Percentiles rank a stretch among this genome's conserved stretches.
Conservation (phyloP, 1,284 basidiomycete species). For the Apiotrichum gracile region DNA sequence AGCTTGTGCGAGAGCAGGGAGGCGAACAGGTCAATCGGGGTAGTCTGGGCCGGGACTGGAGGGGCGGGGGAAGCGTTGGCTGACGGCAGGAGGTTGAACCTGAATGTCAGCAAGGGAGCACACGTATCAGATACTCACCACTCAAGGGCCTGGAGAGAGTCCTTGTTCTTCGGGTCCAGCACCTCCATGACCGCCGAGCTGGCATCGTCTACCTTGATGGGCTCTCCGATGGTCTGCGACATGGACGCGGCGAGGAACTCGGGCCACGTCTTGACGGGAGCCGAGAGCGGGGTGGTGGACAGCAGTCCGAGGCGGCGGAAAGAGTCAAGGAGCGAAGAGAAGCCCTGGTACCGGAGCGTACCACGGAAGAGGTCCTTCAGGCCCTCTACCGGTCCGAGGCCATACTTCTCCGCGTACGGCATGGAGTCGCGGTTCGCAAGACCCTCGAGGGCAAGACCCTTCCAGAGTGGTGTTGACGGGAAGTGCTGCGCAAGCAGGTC, state of each 20-base stretch:
- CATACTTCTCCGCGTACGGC: constrained; percentile 68
- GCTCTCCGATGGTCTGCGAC: constrained; percentile 2
- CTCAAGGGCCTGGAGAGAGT: constrained; percentile 54
- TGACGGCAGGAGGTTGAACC: constrained; percentile 49
- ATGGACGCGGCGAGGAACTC: constrained; percentile 17
- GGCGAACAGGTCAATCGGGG: constrained; percentile 75
- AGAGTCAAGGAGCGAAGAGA: constrained; percentile 65
- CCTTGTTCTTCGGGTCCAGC: constrained; percentile 26
- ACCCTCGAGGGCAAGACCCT: constrained; percentile 71
- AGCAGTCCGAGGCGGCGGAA: constrained; percentile 73
- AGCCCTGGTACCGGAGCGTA: constrained; percentile 86
- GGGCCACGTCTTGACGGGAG: constrained; percentile 28
- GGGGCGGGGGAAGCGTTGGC: constrained; percentile 1
- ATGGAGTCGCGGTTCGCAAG: constrained; percentile 84
- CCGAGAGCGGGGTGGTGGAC: constrained; percentile 46
- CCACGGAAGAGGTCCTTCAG: constrained; percentile 73
- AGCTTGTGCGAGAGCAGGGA: constrained; percentile 68
- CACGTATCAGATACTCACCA: constrained; percentile 49
- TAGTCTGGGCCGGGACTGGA: constrained; percentile 19
- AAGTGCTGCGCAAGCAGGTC: constrained; percentile 59
- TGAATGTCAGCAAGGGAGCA: constrained; percentile 7
- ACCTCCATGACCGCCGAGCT: not conserved
- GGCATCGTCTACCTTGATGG: constrained; percentile 1
- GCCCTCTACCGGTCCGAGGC: constrained; percentile 53
- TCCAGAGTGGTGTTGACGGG: constrained; percentile 60